phyloP scores from a whole-genome alignment of 208 protist species.

The Histomonas meleagridis region DNA sequence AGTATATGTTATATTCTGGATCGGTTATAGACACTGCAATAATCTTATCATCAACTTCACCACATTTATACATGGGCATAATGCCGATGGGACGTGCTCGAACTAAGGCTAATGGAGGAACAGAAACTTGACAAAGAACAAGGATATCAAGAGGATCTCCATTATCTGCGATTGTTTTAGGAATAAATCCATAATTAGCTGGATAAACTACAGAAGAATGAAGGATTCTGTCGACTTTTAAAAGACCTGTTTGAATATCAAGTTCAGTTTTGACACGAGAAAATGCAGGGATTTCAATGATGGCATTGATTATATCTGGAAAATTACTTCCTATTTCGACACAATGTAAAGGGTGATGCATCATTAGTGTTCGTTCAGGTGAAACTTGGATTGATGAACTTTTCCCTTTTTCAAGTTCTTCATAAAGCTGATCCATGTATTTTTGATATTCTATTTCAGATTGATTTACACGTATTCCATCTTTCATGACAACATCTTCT shows the following conservation, averaged over 20 bases:
- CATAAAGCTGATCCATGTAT: not conserved
- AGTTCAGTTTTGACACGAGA: slow-evolving; percentile 31
- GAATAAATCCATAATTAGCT: slow-evolving; percentile 29
- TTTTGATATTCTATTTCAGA: not conserved
- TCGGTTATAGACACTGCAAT: not conserved
- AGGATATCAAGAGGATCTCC: slow-evolving; percentile 27
- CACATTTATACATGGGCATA: not conserved
- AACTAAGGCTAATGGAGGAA: not conserved
- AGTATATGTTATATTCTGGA: slow-evolving; percentile 31
- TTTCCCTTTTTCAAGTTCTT: not conserved
- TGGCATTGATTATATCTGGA: not conserved
- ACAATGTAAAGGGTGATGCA: not conserved
- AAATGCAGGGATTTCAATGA: slow-evolving; percentile 22
- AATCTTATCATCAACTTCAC: slow-evolving; percentile 20
- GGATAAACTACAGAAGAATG: slow-evolving; percentile 16
- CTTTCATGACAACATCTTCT: not conserved
- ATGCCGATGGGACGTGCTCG: not conserved
- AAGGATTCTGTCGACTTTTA: slow-evolving; percentile 14
- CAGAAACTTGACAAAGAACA: not conserved
- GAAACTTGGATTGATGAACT: not conserved
- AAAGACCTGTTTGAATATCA: not conserved
- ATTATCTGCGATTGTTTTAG: not conserved
- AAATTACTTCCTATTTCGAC: not conserved
- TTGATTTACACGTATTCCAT: not conserved
- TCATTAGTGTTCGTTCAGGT: not conserved